Evolutionary conservation across 1,284 basidiomycete genomes (phyloP).

Genomic region (Austroboletus olivaceoglutinosus): DNA sequence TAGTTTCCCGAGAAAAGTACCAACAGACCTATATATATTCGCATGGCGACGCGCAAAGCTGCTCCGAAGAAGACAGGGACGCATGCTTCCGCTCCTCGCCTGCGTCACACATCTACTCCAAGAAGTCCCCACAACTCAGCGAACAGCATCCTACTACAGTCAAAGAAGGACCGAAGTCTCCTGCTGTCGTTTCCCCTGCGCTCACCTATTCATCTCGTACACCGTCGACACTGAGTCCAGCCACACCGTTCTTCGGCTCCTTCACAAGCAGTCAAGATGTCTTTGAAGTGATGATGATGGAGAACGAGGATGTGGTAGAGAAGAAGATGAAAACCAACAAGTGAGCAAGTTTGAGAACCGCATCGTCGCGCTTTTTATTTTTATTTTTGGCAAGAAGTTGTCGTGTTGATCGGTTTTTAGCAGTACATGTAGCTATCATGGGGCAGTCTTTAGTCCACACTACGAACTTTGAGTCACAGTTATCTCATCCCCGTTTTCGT

Average conservation of each 20-base stretch:
- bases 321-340: slow-evolving; percentile 25
- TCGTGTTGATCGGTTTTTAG: slow-evolving; percentile 9
- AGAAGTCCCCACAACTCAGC: slow-evolving; percentile 9
- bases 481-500: too few species aligned
- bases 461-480: background rate
- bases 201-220: slow-evolving; percentile 59
- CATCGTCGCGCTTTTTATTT: slow-evolving; percentile 5
- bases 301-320: slow-evolving; percentile 23
- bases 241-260: slow-evolving; percentile 55
- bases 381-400: slow-evolving; percentile 9
- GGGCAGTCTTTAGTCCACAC: background rate
- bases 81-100: slow-evolving; percentile 9
- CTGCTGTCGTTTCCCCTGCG: slow-evolving; percentile 54
- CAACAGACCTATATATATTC: slow-evolving; percentile 21
- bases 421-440: slow-evolving; percentile 6
- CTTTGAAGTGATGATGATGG: slow-evolving; percentile 26
- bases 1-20: slow-evolving; percentile 7
- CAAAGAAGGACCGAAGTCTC: slow-evolving; percentile 35
- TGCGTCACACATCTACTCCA: slow-evolving; percentile 15
- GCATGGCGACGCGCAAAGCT: slow-evolving; percentile 6
- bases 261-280: slow-evolving; percentile 25
- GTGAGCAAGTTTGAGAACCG: slow-evolving; percentile 10
- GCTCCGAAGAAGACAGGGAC: slow-evolving; percentile 2
- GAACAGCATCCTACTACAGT: slow-evolving; percentile 11
- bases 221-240: slow-evolving; percentile 59